A percentile compares a stretch with the other conserved stretches of the same genome.
These are phyloP conservation scores for Brassica hybrid DNA, from an alignment of 441 rosid genomes.

Conservation along the genomic window DNA sequence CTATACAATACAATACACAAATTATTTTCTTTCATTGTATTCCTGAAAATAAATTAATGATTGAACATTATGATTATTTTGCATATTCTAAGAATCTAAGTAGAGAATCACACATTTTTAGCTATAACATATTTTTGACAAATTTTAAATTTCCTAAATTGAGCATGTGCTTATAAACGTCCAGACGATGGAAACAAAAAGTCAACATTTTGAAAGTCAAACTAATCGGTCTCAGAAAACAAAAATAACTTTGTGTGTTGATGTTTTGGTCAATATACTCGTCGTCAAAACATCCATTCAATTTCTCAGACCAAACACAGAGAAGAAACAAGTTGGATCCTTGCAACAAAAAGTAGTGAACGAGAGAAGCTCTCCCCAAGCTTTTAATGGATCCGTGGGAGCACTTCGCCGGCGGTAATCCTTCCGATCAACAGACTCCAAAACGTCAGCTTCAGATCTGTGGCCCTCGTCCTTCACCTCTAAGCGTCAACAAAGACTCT, in stretches of 20 bases:
- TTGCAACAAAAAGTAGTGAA: background rate
- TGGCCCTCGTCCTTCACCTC: constrained; percentile 79
- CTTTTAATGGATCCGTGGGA: constrained; percentile 45
- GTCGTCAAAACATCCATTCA: constrained; percentile 33
- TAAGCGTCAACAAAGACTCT: constrained; percentile 63
- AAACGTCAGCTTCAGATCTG: constrained; percentile 59
- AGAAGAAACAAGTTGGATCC: background rate
- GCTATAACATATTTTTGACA: too few species aligned
- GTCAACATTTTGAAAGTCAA: constrained; percentile 41
- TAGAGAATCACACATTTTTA: too few species aligned
- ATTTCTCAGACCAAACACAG: constrained; percentile 32
- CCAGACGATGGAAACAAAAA: constrained; percentile 13
- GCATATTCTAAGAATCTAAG: too few species aligned
- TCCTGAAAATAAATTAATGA: background rate
- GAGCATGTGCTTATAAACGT: constrained; percentile 19
- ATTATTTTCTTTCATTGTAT: background rate
- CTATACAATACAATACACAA: background rate
- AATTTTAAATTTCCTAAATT: background rate
- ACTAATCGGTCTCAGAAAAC: constrained; percentile 28
- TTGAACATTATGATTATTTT: too few species aligned
- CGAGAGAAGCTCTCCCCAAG: background rate
- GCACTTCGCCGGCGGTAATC: constrained; percentile 32
- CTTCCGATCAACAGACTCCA: constrained; percentile 33
- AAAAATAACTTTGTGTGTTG: background rate
- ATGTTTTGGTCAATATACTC: constrained; percentile 39